Conservation (phyloP, 768 basidiomycete genomes). For the Termitomyces sp. region DNA sequence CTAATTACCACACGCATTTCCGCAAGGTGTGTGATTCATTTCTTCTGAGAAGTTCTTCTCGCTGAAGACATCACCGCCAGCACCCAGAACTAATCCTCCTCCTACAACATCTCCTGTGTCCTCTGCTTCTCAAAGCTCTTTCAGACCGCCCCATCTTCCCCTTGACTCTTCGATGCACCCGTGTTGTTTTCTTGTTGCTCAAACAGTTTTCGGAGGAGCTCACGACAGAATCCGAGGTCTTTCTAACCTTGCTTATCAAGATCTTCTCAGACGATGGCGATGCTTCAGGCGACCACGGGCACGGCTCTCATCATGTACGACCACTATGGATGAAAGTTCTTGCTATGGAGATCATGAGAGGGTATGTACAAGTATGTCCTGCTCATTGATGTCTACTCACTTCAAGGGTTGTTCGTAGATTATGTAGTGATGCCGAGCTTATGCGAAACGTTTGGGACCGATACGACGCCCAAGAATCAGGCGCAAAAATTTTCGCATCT, state of each 20-base stretch:
- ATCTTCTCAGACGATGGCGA: constrained; percentile 55
- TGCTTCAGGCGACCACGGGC: constrained; percentile 18
- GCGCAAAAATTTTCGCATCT: constrained; percentile 70
- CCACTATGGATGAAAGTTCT: constrained; percentile 89
- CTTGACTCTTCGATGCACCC: constrained; percentile 83
- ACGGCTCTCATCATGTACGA: constrained; percentile 29
- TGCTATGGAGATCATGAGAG: constrained; percentile 90
- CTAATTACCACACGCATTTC: constrained; percentile 87
- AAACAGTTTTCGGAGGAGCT: constrained; percentile 88
- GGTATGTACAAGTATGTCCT: constrained; percentile 35
- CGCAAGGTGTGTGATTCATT: constrained; percentile 50
- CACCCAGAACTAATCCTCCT: constrained; percentile 81
- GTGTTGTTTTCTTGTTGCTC: constrained; percentile 89
- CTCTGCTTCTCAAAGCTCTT: constrained; percentile 80
- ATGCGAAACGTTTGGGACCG: constrained; percentile 77
- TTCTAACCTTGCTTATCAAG: constrained; percentile 69
- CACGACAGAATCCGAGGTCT: constrained; percentile 80
- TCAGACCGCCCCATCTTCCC: constrained; percentile 85
- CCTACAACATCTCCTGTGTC: constrained; percentile 87
- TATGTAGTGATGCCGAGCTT: constrained; percentile 78
- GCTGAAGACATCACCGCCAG: constrained; percentile 31
- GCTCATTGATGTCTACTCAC: background rate
- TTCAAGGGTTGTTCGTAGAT: constrained; percentile 27
- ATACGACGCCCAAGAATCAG: constrained; percentile 61
- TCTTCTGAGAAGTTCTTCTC: background rate